Base-by-base conservation (phyloP, 768 basidiomycete species). In the Astraeus odoratus region DNA sequence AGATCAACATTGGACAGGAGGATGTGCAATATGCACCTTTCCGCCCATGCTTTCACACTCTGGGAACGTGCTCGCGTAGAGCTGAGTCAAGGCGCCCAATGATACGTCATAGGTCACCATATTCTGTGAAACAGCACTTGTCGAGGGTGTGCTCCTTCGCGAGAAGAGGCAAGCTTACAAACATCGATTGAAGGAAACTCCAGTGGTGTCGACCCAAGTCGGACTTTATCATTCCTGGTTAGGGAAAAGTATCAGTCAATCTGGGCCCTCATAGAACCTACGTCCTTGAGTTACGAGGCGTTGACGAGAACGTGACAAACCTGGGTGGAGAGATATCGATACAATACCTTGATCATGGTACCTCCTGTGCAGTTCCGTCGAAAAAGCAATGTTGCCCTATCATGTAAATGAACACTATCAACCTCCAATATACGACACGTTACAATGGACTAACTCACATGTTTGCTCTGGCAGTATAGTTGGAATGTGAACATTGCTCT, bases 51-150 rank as follows among this genome's bases (percentile, higher is more conserved):
- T 46, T 3, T 54, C 64, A 5, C 67, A 74, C 23, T 68, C 70
- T 0, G 64, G 55, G 0, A 65, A 56, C 1, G 76, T 78, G 4
- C 72, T 77, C 8, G 73, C 77, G 48, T 67, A 78, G 0, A 78
- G 54, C 42, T 70, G 74, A 1, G 75, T 77, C 13, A 77, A 52
- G 0, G 73, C 73, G 13, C 77, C 76, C 18, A 63, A 60, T 1
- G 62, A 43, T 0, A 63, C 57, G 15, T 67, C 63, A 30, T 62
- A 61, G 1, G 68, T 27, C 1, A 60, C 25, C 13, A 29, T 0
- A 20, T n/a, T 27, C 60, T 60, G 34, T 12, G 13, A 24, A 25
- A 12, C 20, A 23, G 15, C 20, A 51, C 20, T 22, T 1, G 18
- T 4, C 3, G 12, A n/a, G 24, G 12, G 8, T 15, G 18, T 23